phyloP scores from a whole-genome alignment of 441 rosid species.

The Corymbia citriodora region DNA sequence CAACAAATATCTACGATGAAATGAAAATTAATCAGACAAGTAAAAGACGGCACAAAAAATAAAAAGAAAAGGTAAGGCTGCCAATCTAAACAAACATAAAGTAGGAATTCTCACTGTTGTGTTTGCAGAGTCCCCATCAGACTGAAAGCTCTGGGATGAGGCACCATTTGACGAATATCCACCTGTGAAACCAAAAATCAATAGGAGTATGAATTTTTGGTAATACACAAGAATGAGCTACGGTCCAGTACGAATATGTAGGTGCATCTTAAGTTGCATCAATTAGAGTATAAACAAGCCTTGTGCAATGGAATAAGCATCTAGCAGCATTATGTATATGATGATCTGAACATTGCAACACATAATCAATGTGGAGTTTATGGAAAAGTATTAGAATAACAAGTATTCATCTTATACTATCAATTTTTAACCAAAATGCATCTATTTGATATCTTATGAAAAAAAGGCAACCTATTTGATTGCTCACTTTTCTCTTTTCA shows the following conservation, averaged over 20 bases:
- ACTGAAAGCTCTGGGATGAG: slow-evolving; percentile 37
- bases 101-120: slow-evolving; percentile 64
- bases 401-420: background rate
- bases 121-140: slow-evolving; percentile 71
- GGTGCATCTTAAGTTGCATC: background rate
- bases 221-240: background rate
- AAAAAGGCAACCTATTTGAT: background rate
- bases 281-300: background rate
- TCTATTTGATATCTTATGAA: background rate
- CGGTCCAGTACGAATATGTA: background rate
- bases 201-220: background rate
- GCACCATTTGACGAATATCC: slow-evolving; percentile 65
- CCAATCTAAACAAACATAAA: slow-evolving; percentile 7
- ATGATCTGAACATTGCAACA: background rate
- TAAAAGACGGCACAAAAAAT: background rate
- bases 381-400: background rate
- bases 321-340: background rate
- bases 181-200: slow-evolving; percentile 22
- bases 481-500: background rate
- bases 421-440: background rate
- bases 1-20: slow-evolving; percentile 78
- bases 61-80: background rate
- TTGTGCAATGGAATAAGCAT: background rate
- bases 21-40: background rate
- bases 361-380: background rate